These are phyloP conservation scores for Teunomyces funiuensis DNA, from an alignment of 805 yeast genomes.

Conservation along the genomic window DNA sequence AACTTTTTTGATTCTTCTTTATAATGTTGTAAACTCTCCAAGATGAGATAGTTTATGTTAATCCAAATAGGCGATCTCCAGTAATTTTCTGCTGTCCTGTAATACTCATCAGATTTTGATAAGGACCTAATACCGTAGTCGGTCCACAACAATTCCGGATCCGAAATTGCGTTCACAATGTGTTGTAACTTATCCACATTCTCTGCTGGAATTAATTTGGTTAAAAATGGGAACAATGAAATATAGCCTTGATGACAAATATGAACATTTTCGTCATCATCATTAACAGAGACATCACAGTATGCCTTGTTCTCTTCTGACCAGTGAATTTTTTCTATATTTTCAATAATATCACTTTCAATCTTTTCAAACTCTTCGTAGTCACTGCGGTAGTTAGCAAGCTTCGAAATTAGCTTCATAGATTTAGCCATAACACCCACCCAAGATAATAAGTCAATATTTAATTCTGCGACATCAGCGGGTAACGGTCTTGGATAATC, in stretches of 20 bases:
- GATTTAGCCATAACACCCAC: conserved; percentile 88
- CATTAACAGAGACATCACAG: conserved; percentile 82
- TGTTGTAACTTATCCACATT: conserved; percentile 47
- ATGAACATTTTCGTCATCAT: conserved; percentile 59
- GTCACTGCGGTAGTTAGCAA: conserved; percentile 61
- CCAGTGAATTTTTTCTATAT: conserved; percentile 82
- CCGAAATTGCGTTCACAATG: conserved; percentile 57
- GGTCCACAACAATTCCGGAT: conserved; percentile 76
- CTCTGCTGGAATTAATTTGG: conserved; percentile 56
- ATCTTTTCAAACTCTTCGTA: conserved; percentile 50
- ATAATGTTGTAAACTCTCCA: conserved; percentile 70
- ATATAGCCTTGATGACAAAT: conserved; percentile 93
- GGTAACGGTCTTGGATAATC: conserved; percentile 86
- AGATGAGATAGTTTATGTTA: conserved; percentile 79
- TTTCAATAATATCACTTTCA: conserved; percentile 56
- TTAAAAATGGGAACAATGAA: conserved; percentile 78
- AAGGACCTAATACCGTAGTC: conserved; percentile 79
- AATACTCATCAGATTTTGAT: conserved; percentile 62
- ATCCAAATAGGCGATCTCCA: conserved; percentile 97
- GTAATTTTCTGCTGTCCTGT: conserved; percentile 82
- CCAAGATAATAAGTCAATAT: conserved; percentile 91
- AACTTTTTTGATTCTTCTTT: conserved; percentile 24
- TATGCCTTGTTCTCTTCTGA: conserved; percentile 59
- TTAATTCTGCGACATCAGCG: conserved; percentile 85
- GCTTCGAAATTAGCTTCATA: conserved; percentile 68